Percentiles rank a stretch among this genome's conserved stretches.
phyloP scores from a whole-genome alignment of 179 eudicot genomes.

The Beta macrorhiza region DNA sequence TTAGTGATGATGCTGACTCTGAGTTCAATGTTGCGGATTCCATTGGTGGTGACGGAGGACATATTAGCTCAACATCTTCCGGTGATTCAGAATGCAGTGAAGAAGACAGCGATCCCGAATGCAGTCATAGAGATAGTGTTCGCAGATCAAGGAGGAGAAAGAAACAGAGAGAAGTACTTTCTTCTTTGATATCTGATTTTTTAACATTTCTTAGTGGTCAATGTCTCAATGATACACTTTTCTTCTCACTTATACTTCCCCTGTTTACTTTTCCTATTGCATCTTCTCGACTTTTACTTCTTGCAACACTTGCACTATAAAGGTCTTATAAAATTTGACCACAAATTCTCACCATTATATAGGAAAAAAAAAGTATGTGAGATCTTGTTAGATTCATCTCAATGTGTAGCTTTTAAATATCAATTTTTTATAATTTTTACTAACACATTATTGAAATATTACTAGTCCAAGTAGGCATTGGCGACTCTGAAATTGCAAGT shows the following conservation, averaged over 20 bases:
- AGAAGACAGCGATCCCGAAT: slow-evolving; percentile 61
- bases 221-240: not conserved
- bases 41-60: slow-evolving; percentile 58
- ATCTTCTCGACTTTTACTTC: too few species aligned
- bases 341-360: too few species aligned
- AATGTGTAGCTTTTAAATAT: too few species aligned
- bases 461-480: too few species aligned
- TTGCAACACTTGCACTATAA: too few species aligned
- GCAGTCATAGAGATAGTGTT: slow-evolving; percentile 46
- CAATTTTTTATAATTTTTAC: too few species aligned
- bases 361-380: too few species aligned
- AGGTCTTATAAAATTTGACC: too few species aligned
- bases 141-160: slow-evolving; percentile 80
- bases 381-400: too few species aligned
- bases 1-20: slow-evolving; percentile 84
- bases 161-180: slow-evolving; percentile 58
- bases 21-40: slow-evolving; percentile 79
- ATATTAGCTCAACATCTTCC: slow-evolving; percentile 46
- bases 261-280: too few species aligned
- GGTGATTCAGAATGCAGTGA: slow-evolving; percentile 55
- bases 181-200: not conserved
- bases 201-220: not conserved
- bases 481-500: too few species aligned
- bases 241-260: slow-evolving; percentile 4
- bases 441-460: too few species aligned